A percentile compares a stretch with the other conserved stretches of the same genome.
These are phyloP conservation scores for Brettanomyces nanus DNA, from an alignment of 805 yeast species.

Conservation along the genomic window DNA sequence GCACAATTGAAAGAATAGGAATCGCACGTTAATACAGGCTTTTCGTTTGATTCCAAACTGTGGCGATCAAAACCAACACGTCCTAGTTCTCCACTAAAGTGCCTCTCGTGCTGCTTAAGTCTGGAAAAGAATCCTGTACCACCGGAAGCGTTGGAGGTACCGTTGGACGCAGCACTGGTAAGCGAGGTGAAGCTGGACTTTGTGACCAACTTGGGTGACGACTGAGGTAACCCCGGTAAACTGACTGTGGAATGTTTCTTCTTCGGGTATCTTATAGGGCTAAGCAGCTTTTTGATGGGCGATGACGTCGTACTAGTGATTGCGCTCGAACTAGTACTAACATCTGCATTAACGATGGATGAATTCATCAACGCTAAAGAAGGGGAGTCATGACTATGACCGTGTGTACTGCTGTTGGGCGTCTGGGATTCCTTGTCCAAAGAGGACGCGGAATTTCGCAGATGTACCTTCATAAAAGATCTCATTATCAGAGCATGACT, in stretches of 20 bases:
- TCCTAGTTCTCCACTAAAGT: too few species aligned
- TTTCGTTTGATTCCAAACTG: too few species aligned
- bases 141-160: too few species aligned
- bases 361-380: too few species aligned
- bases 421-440: background rate
- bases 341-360: background rate
- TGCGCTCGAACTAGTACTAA: too few species aligned
- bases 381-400: background rate
- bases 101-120: too few species aligned
- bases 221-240: conserved; percentile 4
- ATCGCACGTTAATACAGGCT: too few species aligned
- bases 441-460: conserved; percentile 16
- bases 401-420: background rate
- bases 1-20: too few species aligned
- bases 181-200: conserved; percentile 4
- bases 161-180: background rate
- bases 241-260: conserved; percentile 17
- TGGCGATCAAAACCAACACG: too few species aligned
- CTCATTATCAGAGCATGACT: conserved; percentile 18
- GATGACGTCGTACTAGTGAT: too few species aligned
- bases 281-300: conserved; percentile 14
- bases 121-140: too few species aligned
- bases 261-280: conserved; percentile 20
- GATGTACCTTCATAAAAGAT: conserved; percentile 25
- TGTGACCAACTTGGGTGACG: conserved; percentile 1